Percentiles rank a stretch among this genome's conserved stretches.
Evolutionary conservation across 805 yeast genomes (phyloP).

Genomic region (Torulaspora delbrueckii): DNA sequence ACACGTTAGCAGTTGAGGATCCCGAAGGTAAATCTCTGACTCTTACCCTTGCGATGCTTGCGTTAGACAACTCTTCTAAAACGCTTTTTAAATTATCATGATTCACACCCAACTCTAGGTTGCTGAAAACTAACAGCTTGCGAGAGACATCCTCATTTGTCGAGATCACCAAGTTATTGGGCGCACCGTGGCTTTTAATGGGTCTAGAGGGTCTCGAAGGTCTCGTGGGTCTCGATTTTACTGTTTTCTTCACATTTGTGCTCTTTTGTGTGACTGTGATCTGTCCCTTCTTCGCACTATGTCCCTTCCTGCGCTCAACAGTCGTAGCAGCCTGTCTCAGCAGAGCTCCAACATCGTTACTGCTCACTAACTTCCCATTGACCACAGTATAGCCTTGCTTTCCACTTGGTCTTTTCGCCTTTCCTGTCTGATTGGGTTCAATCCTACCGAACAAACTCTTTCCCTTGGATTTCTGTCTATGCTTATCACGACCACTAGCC

Average conservation of each 20-base stretch:
- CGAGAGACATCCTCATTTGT: slow-evolving; percentile 16
- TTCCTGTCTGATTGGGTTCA: slow-evolving; percentile 7
- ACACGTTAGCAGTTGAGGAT: slow-evolving; percentile 38
- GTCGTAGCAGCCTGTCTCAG: slow-evolving; percentile 17
- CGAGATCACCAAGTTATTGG: slow-evolving; percentile 22
- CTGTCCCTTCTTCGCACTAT: neutral
- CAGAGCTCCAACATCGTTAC: slow-evolving; percentile 25
- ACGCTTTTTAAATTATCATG: slow-evolving; percentile 21
- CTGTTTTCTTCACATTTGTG: slow-evolving; percentile 1
- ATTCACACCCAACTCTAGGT: slow-evolving; percentile 30
- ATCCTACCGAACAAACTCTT: slow-evolving; percentile 15
- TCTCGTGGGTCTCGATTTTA: neutral
- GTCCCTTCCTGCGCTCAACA: slow-evolving; percentile 9
- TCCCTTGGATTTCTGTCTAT: slow-evolving; percentile 5
- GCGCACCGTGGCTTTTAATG: neutral
- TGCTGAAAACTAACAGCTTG: slow-evolving; percentile 20
- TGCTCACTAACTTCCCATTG: slow-evolving; percentile 27
- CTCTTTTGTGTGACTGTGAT: neutral
- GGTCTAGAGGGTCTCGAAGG: neutral
- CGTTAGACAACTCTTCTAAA: slow-evolving; percentile 22
- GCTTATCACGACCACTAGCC: slow-evolving; percentile 10
- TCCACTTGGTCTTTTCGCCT: slow-evolving; percentile 6
- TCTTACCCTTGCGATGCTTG: slow-evolving; percentile 21
- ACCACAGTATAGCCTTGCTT: slow-evolving; percentile 24
- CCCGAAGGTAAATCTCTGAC: slow-evolving; percentile 39